These are phyloP conservation scores for Macadamia tetraphylla DNA, from an alignment of 164 flowering plant species.

Conservation along the genomic window DNA sequence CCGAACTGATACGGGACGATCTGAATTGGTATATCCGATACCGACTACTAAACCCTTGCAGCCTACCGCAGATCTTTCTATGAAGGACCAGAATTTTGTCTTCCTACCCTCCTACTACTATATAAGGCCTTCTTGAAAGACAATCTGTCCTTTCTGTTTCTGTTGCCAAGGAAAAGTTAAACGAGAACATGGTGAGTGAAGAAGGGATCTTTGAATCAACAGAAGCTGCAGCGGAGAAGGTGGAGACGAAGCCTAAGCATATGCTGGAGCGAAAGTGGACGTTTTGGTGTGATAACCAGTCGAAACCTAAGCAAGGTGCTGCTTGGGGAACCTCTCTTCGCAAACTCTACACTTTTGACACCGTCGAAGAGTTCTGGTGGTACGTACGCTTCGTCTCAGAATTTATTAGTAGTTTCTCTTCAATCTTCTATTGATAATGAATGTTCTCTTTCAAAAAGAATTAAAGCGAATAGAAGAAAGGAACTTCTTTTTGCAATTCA, in stretches of 20 bases:
- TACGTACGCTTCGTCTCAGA: constrained; percentile 6
- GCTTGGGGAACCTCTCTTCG: constrained; percentile 86
- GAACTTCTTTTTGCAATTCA: background rate
- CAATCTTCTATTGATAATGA: background rate
- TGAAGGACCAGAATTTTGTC: no score
- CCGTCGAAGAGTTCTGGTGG: constrained; percentile 93
- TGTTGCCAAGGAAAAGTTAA: background rate
- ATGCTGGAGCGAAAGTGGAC: constrained; percentile 71
- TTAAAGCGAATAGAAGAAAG: no score
- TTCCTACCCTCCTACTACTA: no score
- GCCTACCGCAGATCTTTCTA: no score
- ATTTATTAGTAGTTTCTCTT: background rate
- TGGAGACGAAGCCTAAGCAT: constrained; percentile 35
- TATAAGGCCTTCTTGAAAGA: no score
- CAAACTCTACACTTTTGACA: constrained; percentile 64
- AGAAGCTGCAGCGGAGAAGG: constrained; percentile 18
- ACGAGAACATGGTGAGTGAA: constrained; percentile 21
- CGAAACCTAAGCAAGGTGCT: constrained; percentile 81
- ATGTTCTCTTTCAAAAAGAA: no score
- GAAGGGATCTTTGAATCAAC: constrained; percentile 14
- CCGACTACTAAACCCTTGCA: no score
- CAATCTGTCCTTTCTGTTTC: no score
- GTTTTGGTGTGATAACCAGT: constrained; percentile 81
- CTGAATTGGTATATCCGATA: no score
- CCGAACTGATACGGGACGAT: no score